phyloP scores from a whole-genome alignment of 2,329 filamentous ascomycete genomes.

The Ceratocystis cubensis region DNA sequence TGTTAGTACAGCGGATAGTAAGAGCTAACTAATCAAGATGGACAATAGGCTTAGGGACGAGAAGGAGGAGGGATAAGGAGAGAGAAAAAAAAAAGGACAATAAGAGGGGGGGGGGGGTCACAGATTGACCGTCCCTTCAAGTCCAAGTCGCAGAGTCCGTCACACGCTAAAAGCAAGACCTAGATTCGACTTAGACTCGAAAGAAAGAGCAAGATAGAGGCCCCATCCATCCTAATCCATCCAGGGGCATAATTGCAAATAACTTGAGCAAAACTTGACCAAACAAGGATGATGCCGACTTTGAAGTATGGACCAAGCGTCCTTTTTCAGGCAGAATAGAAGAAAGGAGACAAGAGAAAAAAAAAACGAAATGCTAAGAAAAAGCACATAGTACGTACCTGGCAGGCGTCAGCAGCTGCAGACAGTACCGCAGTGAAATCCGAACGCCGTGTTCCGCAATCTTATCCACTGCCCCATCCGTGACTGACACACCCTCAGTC shows the following conservation, averaged over 20 bases:
- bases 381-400: conserved; percentile 38
- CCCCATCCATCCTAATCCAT: background rate
- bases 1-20: conserved; percentile 2
- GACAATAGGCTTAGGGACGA: background rate
- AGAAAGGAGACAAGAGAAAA: conserved; percentile 18
- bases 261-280: background rate
- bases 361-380: conserved; percentile 13
- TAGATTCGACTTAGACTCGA: background rate
- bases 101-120: background rate
- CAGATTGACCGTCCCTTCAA: background rate
- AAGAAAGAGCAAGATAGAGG: conserved; percentile 4
- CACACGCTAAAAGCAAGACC: background rate
- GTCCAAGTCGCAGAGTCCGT: background rate
- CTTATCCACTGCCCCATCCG: conserved; percentile 73
- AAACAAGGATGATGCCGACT: conserved; percentile 10
- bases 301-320: background rate
- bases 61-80: background rate
- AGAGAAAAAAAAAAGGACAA: background rate
- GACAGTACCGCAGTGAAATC: conserved; percentile 81
- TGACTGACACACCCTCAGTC: conserved; percentile 68
- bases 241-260: conserved; percentile 8
- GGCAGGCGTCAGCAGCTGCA: conserved; percentile 80
- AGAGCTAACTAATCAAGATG: background rate
- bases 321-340: background rate
- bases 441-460: conserved; percentile 76